phyloP scores from a whole-genome alignment of 2,329 filamentous ascomycete genomes.

The Ophiognomonia clavigignenti-juglandacearum region DNA sequence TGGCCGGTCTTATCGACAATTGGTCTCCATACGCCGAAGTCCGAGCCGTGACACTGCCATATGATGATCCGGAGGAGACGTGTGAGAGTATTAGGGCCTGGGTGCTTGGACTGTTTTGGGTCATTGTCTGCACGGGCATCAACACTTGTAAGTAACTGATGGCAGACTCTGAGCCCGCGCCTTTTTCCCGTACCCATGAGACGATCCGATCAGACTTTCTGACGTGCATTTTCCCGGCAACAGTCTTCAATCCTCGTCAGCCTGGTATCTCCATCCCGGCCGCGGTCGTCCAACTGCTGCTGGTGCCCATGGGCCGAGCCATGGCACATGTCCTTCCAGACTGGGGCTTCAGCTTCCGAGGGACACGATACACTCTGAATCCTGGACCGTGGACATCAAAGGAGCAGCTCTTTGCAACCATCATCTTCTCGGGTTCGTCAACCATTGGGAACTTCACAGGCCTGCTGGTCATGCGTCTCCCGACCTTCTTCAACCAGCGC shows the following conservation, averaged over 20 bases:
- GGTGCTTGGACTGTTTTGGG: slow-evolving; percentile 1
- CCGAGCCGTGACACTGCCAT: not conserved
- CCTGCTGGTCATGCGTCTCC: slow-evolving; percentile 24
- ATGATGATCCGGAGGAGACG: not conserved
- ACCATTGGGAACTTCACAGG: slow-evolving; percentile 23
- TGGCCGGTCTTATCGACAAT: slow-evolving; percentile 16
- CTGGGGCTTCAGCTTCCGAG: slow-evolving; percentile 8
- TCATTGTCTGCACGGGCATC: not conserved
- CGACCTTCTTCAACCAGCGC: slow-evolving; percentile 27
- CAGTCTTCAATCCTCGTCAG: slow-evolving; percentile 10
- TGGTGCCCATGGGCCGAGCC: slow-evolving; percentile 9
- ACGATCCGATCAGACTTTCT: not conserved
- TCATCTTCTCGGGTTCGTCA: slow-evolving; percentile 21
- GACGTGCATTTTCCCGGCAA: not conserved
- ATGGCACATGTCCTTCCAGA: slow-evolving; percentile 3
- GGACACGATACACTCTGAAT: slow-evolving; percentile 7
- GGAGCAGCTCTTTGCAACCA: slow-evolving; percentile 12
- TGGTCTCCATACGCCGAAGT: slow-evolving; percentile 11
- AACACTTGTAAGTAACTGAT: not conserved
- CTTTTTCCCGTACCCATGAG: not conserved
- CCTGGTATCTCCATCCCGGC: slow-evolving; percentile 12
- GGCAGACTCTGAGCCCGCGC: too few relatives aligned
- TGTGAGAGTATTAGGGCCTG: slow-evolving; percentile 1
- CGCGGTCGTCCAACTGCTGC: slow-evolving; percentile 11
- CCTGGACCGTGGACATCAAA: slow-evolving; percentile 12